Base-by-base conservation (phyloP, 176 grass and related monocot species). In the Aegilops speltoides region DNA sequence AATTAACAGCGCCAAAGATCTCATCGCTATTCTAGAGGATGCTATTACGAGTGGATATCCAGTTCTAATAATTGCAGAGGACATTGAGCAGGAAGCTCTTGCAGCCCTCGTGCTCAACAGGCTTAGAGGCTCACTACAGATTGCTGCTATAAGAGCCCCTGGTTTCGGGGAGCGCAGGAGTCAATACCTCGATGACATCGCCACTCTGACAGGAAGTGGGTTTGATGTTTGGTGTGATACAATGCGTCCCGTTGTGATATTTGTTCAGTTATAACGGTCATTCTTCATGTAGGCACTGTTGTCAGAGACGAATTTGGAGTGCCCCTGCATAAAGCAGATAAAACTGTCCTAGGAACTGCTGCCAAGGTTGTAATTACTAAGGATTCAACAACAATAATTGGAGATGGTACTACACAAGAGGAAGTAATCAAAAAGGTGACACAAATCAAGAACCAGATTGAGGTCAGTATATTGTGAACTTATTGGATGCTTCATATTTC, bases 181-280 rank as follows among this genome's bases (percentile, higher is more conserved):
- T 46, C 92, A 97, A 40, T 97, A 94, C 81, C 79, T 97, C 50
- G 95, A 94, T 89, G 95, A 97, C 77, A 97, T 97, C 78, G 95
- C 95, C 34, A 97, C 94, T 61, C 86, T 97, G 66, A 97, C 92
- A 24, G 95, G 92, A 83, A 92, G 95, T 68, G 15, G 69, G 85
- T 26, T 20, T 23, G 12, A 32, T 40, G 13, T 20, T 37, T 19
- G 15, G 45, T 26, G 32, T 29, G 24, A 66, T 16, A 4, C 26
- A 5, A n/a, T 79, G 80, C 9, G 3, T 43, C 73, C 69, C 83
- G 8, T n/a, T 78, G 48, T 72, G 31, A 64, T 5, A 36, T 60
- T 64, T 6, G 46, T 13, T 17, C 19, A 22, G 54, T 59, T 59
- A 22, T 59, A 59, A 22, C 2, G 19, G 54, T 22, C 7, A 1